Conservation (phyloP, 805 yeast genomes). For the Yamadazyma scolyti region DNA sequence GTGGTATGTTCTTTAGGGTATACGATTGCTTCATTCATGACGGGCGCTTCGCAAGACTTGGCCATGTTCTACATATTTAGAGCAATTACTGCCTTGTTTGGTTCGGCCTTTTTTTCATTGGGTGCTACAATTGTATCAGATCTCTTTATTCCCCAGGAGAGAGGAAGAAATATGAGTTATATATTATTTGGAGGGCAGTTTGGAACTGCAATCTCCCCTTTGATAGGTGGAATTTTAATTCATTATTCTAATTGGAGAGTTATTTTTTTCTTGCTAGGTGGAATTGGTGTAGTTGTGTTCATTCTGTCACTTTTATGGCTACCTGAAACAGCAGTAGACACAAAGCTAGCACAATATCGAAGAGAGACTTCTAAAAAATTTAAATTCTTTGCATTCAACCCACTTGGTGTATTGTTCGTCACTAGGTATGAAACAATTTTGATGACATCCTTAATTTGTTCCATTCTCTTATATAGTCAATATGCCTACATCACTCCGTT, state of each 20-base stretch:
- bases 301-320: slow-evolving; percentile 32
- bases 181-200: slow-evolving; percentile 46
- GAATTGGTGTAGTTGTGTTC: slow-evolving; percentile 32
- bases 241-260: slow-evolving; percentile 50
- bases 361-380: slow-evolving; percentile 13
- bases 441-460: slow-evolving; percentile 35
- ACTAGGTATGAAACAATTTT: slow-evolving; percentile 37
- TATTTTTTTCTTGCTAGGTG: slow-evolving; percentile 46
- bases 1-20: slow-evolving; percentile 32
- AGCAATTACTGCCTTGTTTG: slow-evolving; percentile 45
- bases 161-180: slow-evolving; percentile 50
- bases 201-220: slow-evolving; percentile 50
- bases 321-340: slow-evolving; percentile 40
- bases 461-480: slow-evolving; percentile 45
- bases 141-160: slow-evolving; percentile 41
- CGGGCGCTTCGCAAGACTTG: slow-evolving; percentile 44
- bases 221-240: slow-evolving; percentile 49
- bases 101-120: slow-evolving; percentile 49
- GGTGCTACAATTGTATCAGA: slow-evolving; percentile 50
- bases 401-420: slow-evolving; percentile 37
- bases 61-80: slow-evolving; percentile 53
- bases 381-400: slow-evolving; percentile 35
- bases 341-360: slow-evolving; percentile 12
- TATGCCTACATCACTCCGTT: slow-evolving; percentile 50
- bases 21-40: slow-evolving; percentile 15